Evolutionary conservation across 768 basidiomycete genomes (phyloP), one percentile per base, ranked within the genome.

Genomic region (Termitomyces sp.): DNA sequence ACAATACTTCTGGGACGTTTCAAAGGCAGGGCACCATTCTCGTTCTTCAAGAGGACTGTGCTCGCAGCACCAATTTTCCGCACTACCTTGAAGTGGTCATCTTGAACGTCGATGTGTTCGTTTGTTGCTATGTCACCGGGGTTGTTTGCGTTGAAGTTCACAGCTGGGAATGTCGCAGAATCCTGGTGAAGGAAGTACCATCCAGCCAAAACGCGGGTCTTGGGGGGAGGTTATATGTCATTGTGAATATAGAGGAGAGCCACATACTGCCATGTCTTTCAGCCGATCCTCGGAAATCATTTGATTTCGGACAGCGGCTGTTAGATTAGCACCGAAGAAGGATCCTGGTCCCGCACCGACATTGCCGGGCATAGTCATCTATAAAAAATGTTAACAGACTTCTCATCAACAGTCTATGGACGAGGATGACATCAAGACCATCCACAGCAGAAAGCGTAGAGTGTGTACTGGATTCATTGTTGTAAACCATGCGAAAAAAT

Each of bases 31-130:
- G 73, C 79, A 3, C 71, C 73, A 9, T 71, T 65, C 34, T 69
- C 71, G 65, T 93, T 93, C 77, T 92, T 92, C 60, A 93, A 69
- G 19, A 93, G 72, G 14, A 90, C 86, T 0, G 82, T 84, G 45
- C 85, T 85, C 0, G 88, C 85, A 0, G 85, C 78, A 24, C 85
- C 90, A 43, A 94, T 82, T 63, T 86, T 74, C 30, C 87, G 78
- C 24, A 92, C 86, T 35, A 90, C 59, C 59, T 77, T 71, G 59
- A 72, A 76, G 60, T 94, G 90, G 62, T 89, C 80, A 22, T 66
- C 83, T 62, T 87, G 84, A 0, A 90, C 90, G 62, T 87, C 80
- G 22, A 88, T 68, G 56, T 82, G 84, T 55, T 74, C 68, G 67
- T 87, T 88, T 45, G 76, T 80, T 6, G 70, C 69, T 37, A 77